These are phyloP conservation scores for Pythium aquatile DNA, from an alignment of 352 stramenopile species.

Conservation along the genomic window DNA sequence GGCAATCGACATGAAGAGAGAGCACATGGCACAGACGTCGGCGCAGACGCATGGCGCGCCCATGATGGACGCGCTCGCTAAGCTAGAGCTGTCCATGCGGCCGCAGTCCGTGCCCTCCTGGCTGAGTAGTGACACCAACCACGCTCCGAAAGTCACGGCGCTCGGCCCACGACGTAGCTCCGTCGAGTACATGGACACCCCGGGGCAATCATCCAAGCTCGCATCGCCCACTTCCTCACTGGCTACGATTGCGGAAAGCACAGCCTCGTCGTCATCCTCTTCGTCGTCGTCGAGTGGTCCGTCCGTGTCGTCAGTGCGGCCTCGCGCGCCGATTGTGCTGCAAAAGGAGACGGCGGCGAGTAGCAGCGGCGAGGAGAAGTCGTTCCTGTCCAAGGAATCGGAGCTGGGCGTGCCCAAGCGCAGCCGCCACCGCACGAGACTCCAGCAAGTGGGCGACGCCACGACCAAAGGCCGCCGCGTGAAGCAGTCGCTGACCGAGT, in stretches of 20 bases:
- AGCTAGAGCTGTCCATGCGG: constrained; percentile 68
- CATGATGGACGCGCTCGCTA: constrained; percentile 57
- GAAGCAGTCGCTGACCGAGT: constrained; percentile 72
- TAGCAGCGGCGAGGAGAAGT: constrained; percentile 24
- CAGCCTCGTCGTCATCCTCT: neutral
- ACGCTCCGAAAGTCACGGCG: constrained; percentile 57
- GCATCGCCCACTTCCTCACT: neutral
- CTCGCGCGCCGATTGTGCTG: constrained; percentile 52
- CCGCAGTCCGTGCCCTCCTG: constrained; percentile 72
- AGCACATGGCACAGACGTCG: neutral
- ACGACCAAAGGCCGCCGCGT: constrained; percentile 48
- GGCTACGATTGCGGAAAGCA: constrained; percentile 15
- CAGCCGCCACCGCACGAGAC: constrained; percentile 35
- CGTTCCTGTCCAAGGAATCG: constrained; percentile 45
- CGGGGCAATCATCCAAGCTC: neutral
- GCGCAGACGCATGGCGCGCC: constrained; percentile 18
- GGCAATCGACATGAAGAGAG: neutral
- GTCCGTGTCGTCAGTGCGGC: constrained; percentile 39
- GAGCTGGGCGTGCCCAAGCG: constrained; percentile 43
- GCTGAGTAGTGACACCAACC: constrained; percentile 70
- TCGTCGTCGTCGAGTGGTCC: constrained; percentile 18
- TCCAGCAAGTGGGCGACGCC: constrained; percentile 24
- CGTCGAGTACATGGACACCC: constrained; percentile 54
- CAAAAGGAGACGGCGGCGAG: constrained; percentile 39
- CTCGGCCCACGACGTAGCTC: constrained; percentile 49